These are phyloP conservation scores for Globisporangium perplexum DNA, from an alignment of 352 stramenopile genomes.

Conservation along the genomic window DNA sequence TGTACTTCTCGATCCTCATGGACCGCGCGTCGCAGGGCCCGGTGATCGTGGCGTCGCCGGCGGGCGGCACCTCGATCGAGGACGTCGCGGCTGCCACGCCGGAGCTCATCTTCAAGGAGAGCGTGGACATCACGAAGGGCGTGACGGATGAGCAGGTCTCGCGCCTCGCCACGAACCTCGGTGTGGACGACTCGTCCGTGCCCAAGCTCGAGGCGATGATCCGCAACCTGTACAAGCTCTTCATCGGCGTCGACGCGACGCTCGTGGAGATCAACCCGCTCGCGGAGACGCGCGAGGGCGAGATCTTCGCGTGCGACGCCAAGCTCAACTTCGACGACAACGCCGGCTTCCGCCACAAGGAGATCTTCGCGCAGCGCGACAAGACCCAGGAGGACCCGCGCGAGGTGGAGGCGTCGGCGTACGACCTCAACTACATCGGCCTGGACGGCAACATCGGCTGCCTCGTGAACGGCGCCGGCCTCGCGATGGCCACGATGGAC, in stretches of 20 bases:
- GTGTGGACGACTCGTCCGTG: slow-evolving; percentile 39
- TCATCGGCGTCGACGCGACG: slow-evolving; percentile 95
- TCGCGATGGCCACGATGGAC: slow-evolving; percentile 99
- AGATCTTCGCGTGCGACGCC: slow-evolving; percentile 96
- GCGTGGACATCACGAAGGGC: slow-evolving; percentile 93
- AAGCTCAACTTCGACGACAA: slow-evolving; percentile 99
- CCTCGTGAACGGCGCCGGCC: slow-evolving; percentile 98
- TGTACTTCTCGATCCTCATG: slow-evolving; percentile 99
- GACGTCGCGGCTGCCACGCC: slow-evolving; percentile 94
- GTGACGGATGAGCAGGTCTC: slow-evolving; percentile 78
- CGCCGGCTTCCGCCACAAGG: slow-evolving; percentile 95
- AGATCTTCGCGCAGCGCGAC: slow-evolving; percentile 89
- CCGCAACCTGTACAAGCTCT: slow-evolving; percentile 95
- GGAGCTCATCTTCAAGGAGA: slow-evolving; percentile 92
- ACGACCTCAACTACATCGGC: slow-evolving; percentile 99
- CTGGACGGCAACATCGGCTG: slow-evolving; percentile 99
- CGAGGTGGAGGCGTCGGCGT: slow-evolving; percentile 91
- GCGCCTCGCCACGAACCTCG: slow-evolving; percentile 69
- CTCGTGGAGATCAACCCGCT: slow-evolving; percentile 98
- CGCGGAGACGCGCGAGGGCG: slow-evolving; percentile 93
- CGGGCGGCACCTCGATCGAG: slow-evolving; percentile 95
- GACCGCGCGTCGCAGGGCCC: slow-evolving; percentile 94
- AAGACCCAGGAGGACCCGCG: slow-evolving; percentile 94
- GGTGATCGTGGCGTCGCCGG: slow-evolving; percentile 93
- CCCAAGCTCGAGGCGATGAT: slow-evolving; percentile 72